phyloP scores from a whole-genome alignment of 73 alveolate species.

The Tetrahymena malaccensis region DNA sequence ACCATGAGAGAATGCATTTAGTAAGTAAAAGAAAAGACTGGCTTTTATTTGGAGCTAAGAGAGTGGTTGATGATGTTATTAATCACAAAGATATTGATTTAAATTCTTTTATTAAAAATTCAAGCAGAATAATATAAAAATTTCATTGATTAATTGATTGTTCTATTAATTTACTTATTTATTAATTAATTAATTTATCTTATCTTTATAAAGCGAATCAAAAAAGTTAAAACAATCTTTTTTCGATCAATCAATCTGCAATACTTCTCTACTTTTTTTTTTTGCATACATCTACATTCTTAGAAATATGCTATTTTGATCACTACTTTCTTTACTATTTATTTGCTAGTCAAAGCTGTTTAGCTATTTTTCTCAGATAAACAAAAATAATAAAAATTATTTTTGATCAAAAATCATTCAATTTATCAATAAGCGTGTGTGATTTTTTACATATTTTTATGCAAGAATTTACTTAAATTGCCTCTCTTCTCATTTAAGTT shows the following conservation, averaged over 20 bases:
- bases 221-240: not conserved
- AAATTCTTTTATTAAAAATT: not conserved
- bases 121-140: not conserved
- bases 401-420: not conserved
- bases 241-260: not conserved
- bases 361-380: not conserved
- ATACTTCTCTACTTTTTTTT: not conserved
- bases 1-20: not conserved
- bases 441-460: too few relatives aligned
- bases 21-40: not conserved
- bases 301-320: not conserved
- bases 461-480: not conserved
- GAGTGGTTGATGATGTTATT: not conserved
- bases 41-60: not conserved
- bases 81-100: not conserved
- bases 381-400: too few relatives aligned
- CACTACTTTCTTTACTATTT: not conserved
- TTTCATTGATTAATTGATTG: not conserved
- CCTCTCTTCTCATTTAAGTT: not conserved
- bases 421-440: not conserved
- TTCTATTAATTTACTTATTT: not conserved
- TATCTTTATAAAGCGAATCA: not conserved
- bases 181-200: not conserved
- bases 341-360: not conserved
- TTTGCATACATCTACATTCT: not conserved